Evolutionary conservation across 2,329 filamentous ascomycete genomes (phyloP), one percentile per base, ranked within the genome.

Genomic region (Aspergillus sp.): DNA sequence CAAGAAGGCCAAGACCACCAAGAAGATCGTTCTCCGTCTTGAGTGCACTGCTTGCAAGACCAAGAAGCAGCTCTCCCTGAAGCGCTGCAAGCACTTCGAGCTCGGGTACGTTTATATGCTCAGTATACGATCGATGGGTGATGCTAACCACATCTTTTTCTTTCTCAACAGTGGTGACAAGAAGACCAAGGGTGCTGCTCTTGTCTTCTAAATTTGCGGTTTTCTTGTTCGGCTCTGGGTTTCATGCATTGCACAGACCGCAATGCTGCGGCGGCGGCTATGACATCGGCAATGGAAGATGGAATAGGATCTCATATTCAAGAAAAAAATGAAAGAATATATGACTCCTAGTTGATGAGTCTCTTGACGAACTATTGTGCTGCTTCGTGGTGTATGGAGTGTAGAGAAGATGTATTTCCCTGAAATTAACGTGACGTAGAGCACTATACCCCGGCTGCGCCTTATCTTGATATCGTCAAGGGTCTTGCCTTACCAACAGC

Each of bases 11-110:
- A 99, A 99, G 91, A 99, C 95, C 74, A 99, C 95, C 80, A 99
- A 99, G 91, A 99, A 99, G 90, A 91, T 99, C 76, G 96, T 99
- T 78, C 86, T 99, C 83, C 89, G 95, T 86, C 85, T 99, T 82
- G 95, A 99, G 84, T 99, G 95, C 87, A 94, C 92, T 79, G 81
- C 84, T 74, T 99, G 95, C 92, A 98, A 98, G 91, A 89, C 92
- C 81, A 98, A 97, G 90, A 89, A 89, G 82, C 92, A 99, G 87
- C 87, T 99, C 79, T 88, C 95, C 74, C 87, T 99, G 83, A 99
- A 99, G 91, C 92, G 95, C 81, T 99, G 95, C 92, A 99, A 99
- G 91, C 95, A 99, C 89, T 99, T 99, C 85, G 95, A 99, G 87
- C 86, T 99, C 79, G 95, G 92, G 91, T 96, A 92, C 69, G 91